phyloP scores from a whole-genome alignment of 495 filamentous ascomycete genomes.

The Podospora anserina region DNA sequence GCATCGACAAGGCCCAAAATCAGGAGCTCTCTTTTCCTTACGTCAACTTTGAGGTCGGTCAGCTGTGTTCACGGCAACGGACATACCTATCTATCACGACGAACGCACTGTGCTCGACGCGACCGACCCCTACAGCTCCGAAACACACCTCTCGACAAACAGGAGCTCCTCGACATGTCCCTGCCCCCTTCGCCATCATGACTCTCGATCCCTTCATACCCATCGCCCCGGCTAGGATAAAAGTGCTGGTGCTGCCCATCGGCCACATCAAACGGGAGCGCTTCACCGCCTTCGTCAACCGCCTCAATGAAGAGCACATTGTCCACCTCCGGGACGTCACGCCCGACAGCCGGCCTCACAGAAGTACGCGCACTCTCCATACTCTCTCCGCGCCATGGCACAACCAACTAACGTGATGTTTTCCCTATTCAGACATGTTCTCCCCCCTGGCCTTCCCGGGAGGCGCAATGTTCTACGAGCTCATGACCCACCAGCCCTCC shows the following conservation, averaged over 20 bases:
- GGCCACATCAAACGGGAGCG: slow-evolving; percentile 79
- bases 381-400: not conserved
- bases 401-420: slow-evolving; percentile 30
- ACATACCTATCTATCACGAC: not conserved
- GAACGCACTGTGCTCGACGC: not conserved
- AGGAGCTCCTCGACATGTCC: slow-evolving; percentile 24
- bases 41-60: not conserved
- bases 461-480: slow-evolving; percentile 85
- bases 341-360: slow-evolving; percentile 79
- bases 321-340: slow-evolving; percentile 88
- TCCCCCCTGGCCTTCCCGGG: slow-evolving; percentile 88
- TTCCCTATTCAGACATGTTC: slow-evolving; percentile 73
- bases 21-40: not conserved
- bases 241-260: slow-evolving; percentile 77
- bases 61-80: not conserved
- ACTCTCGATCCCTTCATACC: slow-evolving; percentile 81
- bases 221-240: slow-evolving; percentile 82
- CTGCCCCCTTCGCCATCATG: slow-evolving; percentile 59
- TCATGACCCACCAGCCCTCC: slow-evolving; percentile 74
- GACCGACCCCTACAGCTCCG: not conserved
- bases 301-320: slow-evolving; percentile 74
- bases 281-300: slow-evolving; percentile 73
- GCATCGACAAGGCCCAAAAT: not conserved
- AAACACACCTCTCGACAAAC: slow-evolving; percentile 20
- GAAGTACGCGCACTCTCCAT: slow-evolving; percentile 58